Base-by-base conservation (phyloP, 2,329 filamentous ascomycete genomes). In the Mycosphaerella arachidis region DNA sequence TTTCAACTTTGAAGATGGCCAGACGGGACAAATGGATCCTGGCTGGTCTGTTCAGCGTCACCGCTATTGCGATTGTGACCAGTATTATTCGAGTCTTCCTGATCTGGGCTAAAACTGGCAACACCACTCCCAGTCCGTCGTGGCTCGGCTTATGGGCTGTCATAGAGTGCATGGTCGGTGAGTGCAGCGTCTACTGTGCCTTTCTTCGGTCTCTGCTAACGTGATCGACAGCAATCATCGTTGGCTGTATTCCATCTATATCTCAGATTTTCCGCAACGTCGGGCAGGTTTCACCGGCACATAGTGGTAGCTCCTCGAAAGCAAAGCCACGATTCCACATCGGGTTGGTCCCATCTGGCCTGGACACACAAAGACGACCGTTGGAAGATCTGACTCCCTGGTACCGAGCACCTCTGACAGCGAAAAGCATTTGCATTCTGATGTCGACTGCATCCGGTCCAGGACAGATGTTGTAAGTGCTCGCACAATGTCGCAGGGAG, bases 101-200 rank as follows among this genome's bases (percentile, higher is more conserved):
- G 20, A 61, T 58, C 31, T 61, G 51, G 37, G 59, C 55, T 1
- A 57, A 53, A 16, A 61, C 59, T 20, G 59, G 59, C 31, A 56
- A 33, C 46, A 48, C 16, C 33, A 57, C 55, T 18, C 59, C 59
- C 1, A 58, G 55, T 45, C 59, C 59, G 20, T 52, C 59, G 7
- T 61, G 59, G 59, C 55, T 61, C 9, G 55, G 55, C 20, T 29
- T 61, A 8, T 58, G 59, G 59, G 59, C 59, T n/a, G 51, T 61
- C n/a, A 50, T 61, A 10, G 55, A 61, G 29, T 43, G 55, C 45
- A 61, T 61, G 59, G 59, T 55, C 53, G 40, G 58, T 61, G 55
- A 48, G 58, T 54, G 30, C 5, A 31, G 35, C 45, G 40, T 30
- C 18, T 5, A 5, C 6, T 18, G 35, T 4, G 30, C 20, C 6